Evolutionary conservation across 352 stramenopile genomes (phyloP).

Genomic region (Globisporangium megalacanthum): DNA sequence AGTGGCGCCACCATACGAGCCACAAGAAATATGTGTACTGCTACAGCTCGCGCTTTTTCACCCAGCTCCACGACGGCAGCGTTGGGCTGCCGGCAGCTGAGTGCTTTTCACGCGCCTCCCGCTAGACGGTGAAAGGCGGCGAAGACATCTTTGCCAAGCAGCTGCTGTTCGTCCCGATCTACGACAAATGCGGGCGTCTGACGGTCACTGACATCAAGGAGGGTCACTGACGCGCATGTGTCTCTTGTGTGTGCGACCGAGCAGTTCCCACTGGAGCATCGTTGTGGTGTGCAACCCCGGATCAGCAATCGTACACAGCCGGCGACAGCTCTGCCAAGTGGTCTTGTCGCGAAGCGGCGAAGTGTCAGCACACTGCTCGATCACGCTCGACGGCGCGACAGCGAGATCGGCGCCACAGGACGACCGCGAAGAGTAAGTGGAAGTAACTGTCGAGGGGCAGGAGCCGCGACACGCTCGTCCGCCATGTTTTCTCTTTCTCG

Average conservation of each 20-base stretch:
- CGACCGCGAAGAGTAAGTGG: conserved; percentile 20
- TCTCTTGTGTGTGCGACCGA: too few species aligned
- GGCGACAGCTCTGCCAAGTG: conserved; percentile 10
- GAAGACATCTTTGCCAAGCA: conserved; percentile 84
- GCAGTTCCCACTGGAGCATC: conserved; percentile 90
- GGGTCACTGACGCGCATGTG: too few species aligned
- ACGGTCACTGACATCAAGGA: too few species aligned
- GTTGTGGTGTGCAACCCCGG: too few species aligned
- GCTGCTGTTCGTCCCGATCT: conserved; percentile 89
- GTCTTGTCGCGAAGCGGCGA: conserved; percentile 10
- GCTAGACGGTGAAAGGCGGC: conserved; percentile 80
- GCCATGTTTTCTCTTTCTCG: too few species aligned
- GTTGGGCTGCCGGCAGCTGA: conserved; percentile 36
- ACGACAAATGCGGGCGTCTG: too few species aligned
- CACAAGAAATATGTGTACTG: too few species aligned
- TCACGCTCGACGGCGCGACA: conserved; percentile 1
- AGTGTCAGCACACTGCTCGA: conserved; percentile 8
- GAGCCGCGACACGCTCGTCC: conserved; percentile 28
- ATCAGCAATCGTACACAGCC: conserved; percentile 55
- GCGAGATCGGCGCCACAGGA: too few species aligned
- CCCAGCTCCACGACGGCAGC: conserved; percentile 68
- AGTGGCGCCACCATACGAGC: conserved; percentile 58
- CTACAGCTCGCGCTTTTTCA: conserved; percentile 95
- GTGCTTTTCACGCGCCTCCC: conserved; percentile 43
- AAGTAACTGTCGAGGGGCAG: conserved; percentile 48